A percentile compares a stretch with the other conserved stretches of the same genome.
Evolutionary conservation across 2,329 filamentous ascomycete species (phyloP).

Genomic region (Sclerotinia borealis): DNA sequence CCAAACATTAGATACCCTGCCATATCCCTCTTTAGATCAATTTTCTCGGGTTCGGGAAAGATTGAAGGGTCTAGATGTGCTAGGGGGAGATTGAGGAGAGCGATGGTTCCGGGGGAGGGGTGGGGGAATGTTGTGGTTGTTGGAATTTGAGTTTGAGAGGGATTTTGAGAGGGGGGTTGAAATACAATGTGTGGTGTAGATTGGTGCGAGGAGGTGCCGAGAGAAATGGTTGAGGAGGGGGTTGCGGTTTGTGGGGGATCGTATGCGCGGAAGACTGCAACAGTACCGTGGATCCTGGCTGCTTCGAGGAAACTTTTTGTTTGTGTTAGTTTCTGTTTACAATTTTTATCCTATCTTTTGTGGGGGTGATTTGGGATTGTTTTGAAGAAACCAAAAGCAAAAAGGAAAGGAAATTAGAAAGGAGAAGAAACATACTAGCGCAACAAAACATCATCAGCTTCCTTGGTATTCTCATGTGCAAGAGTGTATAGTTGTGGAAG

Average conservation of each 20-base stretch:
- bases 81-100: constrained; percentile 56
- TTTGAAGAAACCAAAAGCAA: no score
- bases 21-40: constrained; percentile 57
- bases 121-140: constrained; percentile 32
- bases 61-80: constrained; percentile 49
- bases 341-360: neutral
- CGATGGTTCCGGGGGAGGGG: constrained; percentile 48
- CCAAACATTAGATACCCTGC: constrained; percentile 60
- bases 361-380: no score
- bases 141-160: constrained; percentile 37
- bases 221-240: neutral
- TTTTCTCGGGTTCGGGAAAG: constrained; percentile 54
- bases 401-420: neutral
- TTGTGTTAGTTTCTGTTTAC: neutral
- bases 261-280: constrained; percentile 48
- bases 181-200: neutral
- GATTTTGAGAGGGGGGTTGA: neutral
- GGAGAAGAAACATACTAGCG: constrained; percentile 40
- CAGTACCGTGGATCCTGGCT: constrained; percentile 58
- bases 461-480: constrained; percentile 47
- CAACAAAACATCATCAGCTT: constrained; percentile 57
- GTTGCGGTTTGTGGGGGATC: neutral
- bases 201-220: neutral
- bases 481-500: constrained; percentile 55
- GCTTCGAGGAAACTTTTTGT: constrained; percentile 57